Base-by-base conservation (phyloP, 306 rosid species). In the Cucumis hystrix region DNA sequence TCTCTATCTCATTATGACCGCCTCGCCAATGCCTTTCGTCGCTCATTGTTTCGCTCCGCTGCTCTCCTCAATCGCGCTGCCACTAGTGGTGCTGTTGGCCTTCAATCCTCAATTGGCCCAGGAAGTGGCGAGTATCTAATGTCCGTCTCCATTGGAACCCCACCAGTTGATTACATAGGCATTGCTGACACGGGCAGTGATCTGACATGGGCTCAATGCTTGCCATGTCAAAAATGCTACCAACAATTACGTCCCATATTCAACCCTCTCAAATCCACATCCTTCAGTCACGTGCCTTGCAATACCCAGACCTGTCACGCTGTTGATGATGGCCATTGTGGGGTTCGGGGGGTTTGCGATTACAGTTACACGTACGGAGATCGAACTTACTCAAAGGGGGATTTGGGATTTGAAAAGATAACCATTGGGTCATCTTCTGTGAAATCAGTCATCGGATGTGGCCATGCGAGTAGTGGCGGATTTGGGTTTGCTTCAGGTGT, bases 131-230 rank as follows among this genome's bases (percentile, higher is more conserved):
- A 85, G 80, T 92, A 84, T 59, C 76, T 86, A 10, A 85, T 90
- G 88, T 77, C 82, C 20, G 7, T 87, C 0, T 88, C 89, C 0
- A 11, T 90, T 0, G 96, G 96, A 59, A 88, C 93, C 13, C 90
- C 93, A 0, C 86, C 89, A 0, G 74, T 83, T 2, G 63, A 81
- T 40, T 6, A 83, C 10, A 60, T 87, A 17, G 92, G 83, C 9
- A 79, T 88, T 6, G 90, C 81, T 0, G 97, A 91, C 74, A 88
- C 89, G 0, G 96, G 97, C 15, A 89, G 97, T n/a, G 96, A 88
- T 20, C 87, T 89, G 0, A 87, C 71, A 0, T 89, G 93, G 96
- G 81, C 86, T 2, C 97, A 92, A 16, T 92, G 92, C 74, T 41
- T 80, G 74, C 95, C 93, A 16, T 90, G 92, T 68, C 37, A 8